A percentile compares a stretch with the other conserved stretches of the same genome.
Conservation (phyloP, 2,329 filamentous ascomycete genomes). For the Clonostachys sp. region DNA sequence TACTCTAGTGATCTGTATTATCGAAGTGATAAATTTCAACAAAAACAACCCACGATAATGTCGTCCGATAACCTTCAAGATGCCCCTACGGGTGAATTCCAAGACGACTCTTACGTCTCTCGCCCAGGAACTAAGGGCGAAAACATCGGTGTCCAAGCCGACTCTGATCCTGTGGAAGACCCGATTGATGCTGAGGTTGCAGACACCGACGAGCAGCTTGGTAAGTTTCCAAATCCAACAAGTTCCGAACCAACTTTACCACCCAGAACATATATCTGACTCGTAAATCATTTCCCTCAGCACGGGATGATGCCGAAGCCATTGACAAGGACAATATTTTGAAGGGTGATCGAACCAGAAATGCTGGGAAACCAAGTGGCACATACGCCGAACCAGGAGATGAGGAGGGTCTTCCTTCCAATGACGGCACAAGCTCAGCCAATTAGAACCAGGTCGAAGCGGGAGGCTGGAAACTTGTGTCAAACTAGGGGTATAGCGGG, state of each 20-base stretch:
- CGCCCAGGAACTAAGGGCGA: slow-evolving; percentile 18
- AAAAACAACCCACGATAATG: background rate
- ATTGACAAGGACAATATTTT: slow-evolving; percentile 9
- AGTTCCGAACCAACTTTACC: background rate
- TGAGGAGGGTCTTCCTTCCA: slow-evolving; percentile 4
- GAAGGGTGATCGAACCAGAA: slow-evolving; percentile 4
- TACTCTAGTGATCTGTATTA: no score
- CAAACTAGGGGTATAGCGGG: background rate
- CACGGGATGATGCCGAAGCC: slow-evolving; percentile 6
- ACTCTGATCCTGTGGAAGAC: slow-evolving; percentile 22
- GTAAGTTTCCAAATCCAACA: slow-evolving; percentile 10
- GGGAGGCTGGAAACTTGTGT: background rate
- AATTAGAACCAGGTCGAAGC: background rate
- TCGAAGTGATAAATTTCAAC: background rate
- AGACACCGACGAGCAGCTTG: slow-evolving; percentile 25
- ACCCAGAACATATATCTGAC: background rate
- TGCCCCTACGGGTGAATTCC: slow-evolving; percentile 4
- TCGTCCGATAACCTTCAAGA: slow-evolving; percentile 4
- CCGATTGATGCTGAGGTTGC: slow-evolving; percentile 19
- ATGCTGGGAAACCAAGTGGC: slow-evolving; percentile 3
- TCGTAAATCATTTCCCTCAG: background rate
- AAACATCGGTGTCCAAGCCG: slow-evolving; percentile 22
- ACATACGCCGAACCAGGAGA: slow-evolving; percentile 6
- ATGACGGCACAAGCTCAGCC: slow-evolving; percentile 4
- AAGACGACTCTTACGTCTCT: slow-evolving; percentile 20